phyloP scores from a whole-genome alignment of 345 rosid genomes.

The Citrus glauca region DNA sequence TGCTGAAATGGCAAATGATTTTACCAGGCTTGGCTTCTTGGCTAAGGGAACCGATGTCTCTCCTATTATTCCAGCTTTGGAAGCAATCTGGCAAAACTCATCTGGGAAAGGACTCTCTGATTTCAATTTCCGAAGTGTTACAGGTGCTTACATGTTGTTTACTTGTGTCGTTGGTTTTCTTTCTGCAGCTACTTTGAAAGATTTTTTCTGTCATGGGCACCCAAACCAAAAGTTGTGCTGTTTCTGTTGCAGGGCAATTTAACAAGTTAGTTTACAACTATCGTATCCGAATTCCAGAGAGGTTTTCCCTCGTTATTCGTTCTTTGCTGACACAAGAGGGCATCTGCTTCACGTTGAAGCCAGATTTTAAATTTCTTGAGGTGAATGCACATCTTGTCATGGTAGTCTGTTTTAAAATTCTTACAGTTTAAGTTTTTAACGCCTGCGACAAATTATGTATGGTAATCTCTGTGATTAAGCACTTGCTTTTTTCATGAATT shows the following conservation, averaged over 20 bases:
- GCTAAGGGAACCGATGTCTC: conserved; percentile 91
- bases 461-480: background rate
- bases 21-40: conserved; percentile 98
- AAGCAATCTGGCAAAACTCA: conserved; percentile 99
- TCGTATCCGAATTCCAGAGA: conserved; percentile 96
- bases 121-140: conserved; percentile 91
- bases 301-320: conserved; percentile 94
- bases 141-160: conserved; percentile 46
- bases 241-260: conserved; percentile 64
- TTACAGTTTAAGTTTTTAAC: background rate
- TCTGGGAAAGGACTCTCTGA: conserved; percentile 86
- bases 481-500: background rate
- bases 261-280: conserved; percentile 86
- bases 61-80: conserved; percentile 95
- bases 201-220: background rate
- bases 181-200: background rate
- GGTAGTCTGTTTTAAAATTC: background rate
- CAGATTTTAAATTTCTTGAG: conserved; percentile 98
- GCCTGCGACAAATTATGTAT: background rate
- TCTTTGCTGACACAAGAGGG: conserved; percentile 95
- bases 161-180: background rate
- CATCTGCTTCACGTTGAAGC: conserved; percentile 89
- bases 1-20: conserved; percentile 98
- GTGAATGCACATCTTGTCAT: conserved; percentile 30
- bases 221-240: conserved; percentile 10